Percentiles rank a stretch among this genome's conserved stretches.
Conservation (phyloP, 2,329 filamentous ascomycete species). For the Chrysosporium queenslandicum region DNA sequence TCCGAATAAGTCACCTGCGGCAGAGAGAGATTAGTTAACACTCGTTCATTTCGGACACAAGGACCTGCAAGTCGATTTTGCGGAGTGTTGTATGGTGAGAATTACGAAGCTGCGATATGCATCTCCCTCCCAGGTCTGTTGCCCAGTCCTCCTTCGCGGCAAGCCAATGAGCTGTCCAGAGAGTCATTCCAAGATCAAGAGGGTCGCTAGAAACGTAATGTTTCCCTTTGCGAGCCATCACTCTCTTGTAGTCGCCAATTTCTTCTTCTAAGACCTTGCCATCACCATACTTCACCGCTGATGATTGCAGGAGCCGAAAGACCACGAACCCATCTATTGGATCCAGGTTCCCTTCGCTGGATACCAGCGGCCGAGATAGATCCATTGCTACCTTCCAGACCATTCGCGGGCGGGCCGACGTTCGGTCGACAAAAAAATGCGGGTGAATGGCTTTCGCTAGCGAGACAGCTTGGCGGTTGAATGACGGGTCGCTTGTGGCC, state of each 20-base stretch:
- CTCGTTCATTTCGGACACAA: not conserved
- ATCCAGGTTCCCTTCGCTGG: slow-evolving; percentile 47
- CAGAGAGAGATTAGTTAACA: slow-evolving; percentile 8
- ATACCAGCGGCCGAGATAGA: slow-evolving; percentile 40
- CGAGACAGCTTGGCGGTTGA: slow-evolving; percentile 44
- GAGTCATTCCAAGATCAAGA: slow-evolving; percentile 50
- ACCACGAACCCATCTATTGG: slow-evolving; percentile 47
- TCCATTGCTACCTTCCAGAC: slow-evolving; percentile 50
- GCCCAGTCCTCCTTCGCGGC: slow-evolving; percentile 42
- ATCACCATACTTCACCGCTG: slow-evolving; percentile 27
- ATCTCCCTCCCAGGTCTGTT: slow-evolving; percentile 27
- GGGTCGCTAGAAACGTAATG: slow-evolving; percentile 41
- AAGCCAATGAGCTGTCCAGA: slow-evolving; percentile 49
- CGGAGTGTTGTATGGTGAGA: slow-evolving; percentile 8
- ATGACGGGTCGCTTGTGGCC: slow-evolving; percentile 39
- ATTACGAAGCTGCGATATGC: slow-evolving; percentile 32
- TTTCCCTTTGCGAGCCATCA: slow-evolving; percentile 40
- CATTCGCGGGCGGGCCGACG: slow-evolving; percentile 34
- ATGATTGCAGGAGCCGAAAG: slow-evolving; percentile 41
- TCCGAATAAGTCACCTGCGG: slow-evolving; percentile 30
- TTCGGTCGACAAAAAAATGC: slow-evolving; percentile 40
- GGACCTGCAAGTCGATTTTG: not conserved
- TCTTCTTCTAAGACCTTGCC: slow-evolving; percentile 37
- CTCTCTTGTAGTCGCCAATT: slow-evolving; percentile 43
- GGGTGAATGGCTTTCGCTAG: slow-evolving; percentile 46